A percentile compares a stretch with the other conserved stretches of the same genome.
phyloP scores from a whole-genome alignment of 2,329 filamentous ascomycete species.

The Penicillium sp. region DNA sequence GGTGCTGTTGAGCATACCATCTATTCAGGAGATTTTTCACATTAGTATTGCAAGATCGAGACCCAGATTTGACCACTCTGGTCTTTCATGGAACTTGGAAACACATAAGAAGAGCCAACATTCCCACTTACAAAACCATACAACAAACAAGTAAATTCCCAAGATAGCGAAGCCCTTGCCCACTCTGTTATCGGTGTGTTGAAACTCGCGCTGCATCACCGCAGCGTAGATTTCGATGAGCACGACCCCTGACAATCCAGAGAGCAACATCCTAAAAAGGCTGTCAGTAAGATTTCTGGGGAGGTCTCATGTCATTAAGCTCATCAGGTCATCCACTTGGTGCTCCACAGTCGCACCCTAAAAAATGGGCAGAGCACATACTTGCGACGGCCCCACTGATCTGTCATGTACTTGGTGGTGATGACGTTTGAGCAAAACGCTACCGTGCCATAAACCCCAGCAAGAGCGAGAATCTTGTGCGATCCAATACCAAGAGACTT shows the following conservation, averaged over 20 bases:
- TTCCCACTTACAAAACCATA: conserved; percentile 45
- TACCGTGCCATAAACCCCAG: conserved; percentile 50
- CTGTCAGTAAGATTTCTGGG: not conserved
- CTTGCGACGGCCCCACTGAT: conserved; percentile 56
- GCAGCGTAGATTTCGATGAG: conserved; percentile 55
- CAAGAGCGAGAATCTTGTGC: conserved; percentile 48
- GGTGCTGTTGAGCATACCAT: conserved; percentile 50
- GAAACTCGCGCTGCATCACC: conserved; percentile 54
- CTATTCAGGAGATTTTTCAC: conserved; percentile 17
- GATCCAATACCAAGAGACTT: conserved; percentile 49
- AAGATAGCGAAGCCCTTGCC: conserved; percentile 57
- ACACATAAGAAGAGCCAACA: not conserved
- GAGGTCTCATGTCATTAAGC: no score
- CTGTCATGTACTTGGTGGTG: conserved; percentile 49
- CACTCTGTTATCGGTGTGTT: conserved; percentile 49
- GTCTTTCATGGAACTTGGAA: no score
- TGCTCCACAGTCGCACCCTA: not conserved
- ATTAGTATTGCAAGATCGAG: conserved; percentile 1
- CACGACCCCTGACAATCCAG: conserved; percentile 48
- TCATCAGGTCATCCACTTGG: not conserved
- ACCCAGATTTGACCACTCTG: not conserved
- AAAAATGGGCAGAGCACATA: conserved; percentile 17
- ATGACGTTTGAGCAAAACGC: conserved; percentile 48
- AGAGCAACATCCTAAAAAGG: conserved; percentile 47
- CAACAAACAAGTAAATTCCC: conserved; percentile 55